Evolutionary conservation across 2,329 filamentous ascomycete species (phyloP), one percentile per base, ranked within the genome.

Genomic region (Fusarium sambucinum): DNA sequence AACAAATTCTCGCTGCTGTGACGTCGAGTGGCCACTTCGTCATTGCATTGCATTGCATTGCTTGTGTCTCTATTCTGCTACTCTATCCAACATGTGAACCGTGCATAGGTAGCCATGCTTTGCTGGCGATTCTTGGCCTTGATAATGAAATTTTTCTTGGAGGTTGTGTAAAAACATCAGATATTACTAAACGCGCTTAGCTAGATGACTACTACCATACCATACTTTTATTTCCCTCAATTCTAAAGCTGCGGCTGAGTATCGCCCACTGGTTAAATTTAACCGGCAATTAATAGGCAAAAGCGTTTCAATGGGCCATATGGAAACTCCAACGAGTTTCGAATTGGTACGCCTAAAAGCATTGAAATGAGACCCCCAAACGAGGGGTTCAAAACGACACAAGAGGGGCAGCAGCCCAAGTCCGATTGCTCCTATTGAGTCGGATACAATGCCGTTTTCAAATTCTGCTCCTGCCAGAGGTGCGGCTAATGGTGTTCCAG

Each of bases 1-100:
- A 47, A 50, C 44, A 53, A 66, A 68, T 67, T 46, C 29, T 68
- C 32, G 41, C 47, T 60, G 46, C 23, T 71, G 63, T 73, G 71
- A 73, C 66, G 71, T 73, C 59, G 67, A 50, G 60, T 72, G 59
- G 63, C 55, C 55, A 66, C 60, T 57, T 48, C 53, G 53, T 59
- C 62, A 69, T 69, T 63, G 48, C 38, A 50, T 37, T 63, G 48
- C 38, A 50, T 35, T 50, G 21, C 47, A 23, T 51, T 53, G 47
- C 54, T 14, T 32, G 32, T 38, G 41, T 25, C 38, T 51, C 19
- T 52, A 21, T 25, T 29, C 38, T 25, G 7, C 21, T 54, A 27
- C 23, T 61, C 27, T 41, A 35, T 37, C 56, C 45, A 60, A 19
- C 41, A 50, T 48, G 47, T 47, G 53, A 45, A 41, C 35, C 44